Base-by-base conservation (phyloP, 352 stramenopile species). In the Phytopythium montanum region DNA sequence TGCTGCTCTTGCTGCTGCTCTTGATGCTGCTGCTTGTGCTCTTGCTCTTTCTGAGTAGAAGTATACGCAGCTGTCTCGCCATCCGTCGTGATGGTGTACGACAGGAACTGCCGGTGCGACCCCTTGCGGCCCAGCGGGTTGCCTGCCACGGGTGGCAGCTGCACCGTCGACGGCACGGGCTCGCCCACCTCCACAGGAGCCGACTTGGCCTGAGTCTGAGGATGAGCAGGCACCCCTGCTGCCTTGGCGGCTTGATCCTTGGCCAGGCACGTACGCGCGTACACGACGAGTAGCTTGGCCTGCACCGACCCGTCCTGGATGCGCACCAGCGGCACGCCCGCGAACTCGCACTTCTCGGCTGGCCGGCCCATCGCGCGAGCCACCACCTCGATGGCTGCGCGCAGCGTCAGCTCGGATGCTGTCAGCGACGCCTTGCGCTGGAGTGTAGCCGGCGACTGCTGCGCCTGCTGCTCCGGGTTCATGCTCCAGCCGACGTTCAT, bases 271-370 rank as follows among this genome's bases (percentile, higher is more conserved):
- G 83, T 79, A 60, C 88, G 88, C 2, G 83, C 83, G 59, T 89
- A 93, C 48, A 86, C 86, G 39, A 75, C 64, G 62, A 93, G 68
- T 5, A 93, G 60, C 46, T 83, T 81, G 13, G 81, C 78, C 56
- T 93, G 81, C 7, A 88, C 69, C 3, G 79, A 80, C 45, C 79
- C 83, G 62, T 90, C 77, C 26, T 75, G 70, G 49, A 93, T 93
- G 33, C 78, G 49, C 6, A 77, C 59, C 13, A 93, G 59, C 3
- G 73, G 75, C 9, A 78, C 59, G 8, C 83, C 83, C 31, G 71
- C 83, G 64, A 93, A 93, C 61, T 87, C 62, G 42, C 78, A 90
- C 52, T 79, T 58, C 3, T 83, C 75, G 5, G 85, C 65, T 1
- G 83, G 59, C 38, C 84, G 90, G 23, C 76, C 79, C 25, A 64